Conservation (phyloP, 176 grass and related monocot species). For the Puya raimondii region DNA sequence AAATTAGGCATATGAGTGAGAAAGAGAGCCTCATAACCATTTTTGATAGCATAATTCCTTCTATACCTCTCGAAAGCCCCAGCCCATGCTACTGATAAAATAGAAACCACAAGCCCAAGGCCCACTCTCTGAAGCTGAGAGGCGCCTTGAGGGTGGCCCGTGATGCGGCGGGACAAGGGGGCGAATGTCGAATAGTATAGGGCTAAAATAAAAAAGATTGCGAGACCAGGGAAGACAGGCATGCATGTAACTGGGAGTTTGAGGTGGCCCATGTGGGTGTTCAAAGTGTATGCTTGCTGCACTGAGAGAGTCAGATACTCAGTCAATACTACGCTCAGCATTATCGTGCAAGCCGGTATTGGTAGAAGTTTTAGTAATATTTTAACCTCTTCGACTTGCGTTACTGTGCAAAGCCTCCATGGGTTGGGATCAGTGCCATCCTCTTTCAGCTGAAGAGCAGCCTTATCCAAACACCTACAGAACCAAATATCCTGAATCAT, state of each 20-base stretch:
- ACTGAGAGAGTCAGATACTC: constrained; percentile 90
- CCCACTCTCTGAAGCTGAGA: constrained; percentile 87
- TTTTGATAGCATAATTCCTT: constrained; percentile 50
- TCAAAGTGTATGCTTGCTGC: constrained; percentile 92
- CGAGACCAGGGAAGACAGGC: constrained; percentile 87
- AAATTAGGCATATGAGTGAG: constrained; percentile 70
- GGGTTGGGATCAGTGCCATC: constrained; percentile 17
- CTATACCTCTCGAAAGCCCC: constrained; percentile 76
- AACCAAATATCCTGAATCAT: background rate
- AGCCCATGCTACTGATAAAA: constrained; percentile 76
- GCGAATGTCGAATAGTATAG: constrained; percentile 77
- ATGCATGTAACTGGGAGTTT: constrained; percentile 84
- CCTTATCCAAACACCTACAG: constrained; percentile 69
- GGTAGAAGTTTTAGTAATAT: constrained; percentile 74
- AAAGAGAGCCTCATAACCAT: constrained; percentile 51
- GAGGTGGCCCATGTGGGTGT: constrained; percentile 43
- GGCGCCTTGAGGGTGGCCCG: constrained; percentile 78
- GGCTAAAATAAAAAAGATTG: constrained; percentile 75
- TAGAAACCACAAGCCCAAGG: constrained; percentile 55
- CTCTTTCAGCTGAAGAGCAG: constrained; percentile 45
- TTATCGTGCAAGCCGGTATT: constrained; percentile 65
- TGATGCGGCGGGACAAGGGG: constrained; percentile 53
- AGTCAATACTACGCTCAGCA: constrained; percentile 74
- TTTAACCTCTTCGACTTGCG: constrained; percentile 70
- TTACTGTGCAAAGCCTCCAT: constrained; percentile 52